A percentile compares a stretch with the other conserved stretches of the same genome.
phyloP scores from a whole-genome alignment of 768 basidiomycete genomes.

The Ramaria rubella region DNA sequence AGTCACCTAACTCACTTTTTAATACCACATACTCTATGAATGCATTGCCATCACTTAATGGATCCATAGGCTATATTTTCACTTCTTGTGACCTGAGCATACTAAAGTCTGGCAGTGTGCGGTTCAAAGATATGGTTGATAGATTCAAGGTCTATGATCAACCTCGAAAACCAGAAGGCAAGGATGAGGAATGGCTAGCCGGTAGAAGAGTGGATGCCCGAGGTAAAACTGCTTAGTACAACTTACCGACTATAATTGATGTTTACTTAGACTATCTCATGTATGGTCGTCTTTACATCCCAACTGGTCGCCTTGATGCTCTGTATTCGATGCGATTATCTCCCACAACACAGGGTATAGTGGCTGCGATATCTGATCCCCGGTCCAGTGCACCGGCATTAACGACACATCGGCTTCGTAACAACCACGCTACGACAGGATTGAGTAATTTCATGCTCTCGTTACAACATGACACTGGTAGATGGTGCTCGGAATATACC shows the following conservation, averaged over 20 bases:
- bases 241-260: conserved; percentile 10
- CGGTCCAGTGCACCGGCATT: conserved; percentile 40
- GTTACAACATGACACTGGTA: conserved; percentile 86
- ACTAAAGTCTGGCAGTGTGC: conserved; percentile 59
- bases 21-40: conserved; percentile 90
- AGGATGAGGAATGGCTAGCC: conserved; percentile 74
- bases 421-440: conserved; percentile 23
- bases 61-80: conserved; percentile 90
- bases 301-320: conserved; percentile 82
- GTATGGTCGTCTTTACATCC: conserved; percentile 88
- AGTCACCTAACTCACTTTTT: conserved; percentile 84
- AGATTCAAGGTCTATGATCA: conserved; percentile 80
- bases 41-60: conserved; percentile 87
- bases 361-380: conserved; percentile 83
- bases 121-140: conserved; percentile 85
- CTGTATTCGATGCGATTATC: conserved; percentile 79
- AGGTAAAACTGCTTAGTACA: conserved; percentile 40
- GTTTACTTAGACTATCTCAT: conserved; percentile 74
- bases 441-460: conserved; percentile 58
- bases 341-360: conserved; percentile 70
- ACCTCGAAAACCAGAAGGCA: conserved; percentile 71
- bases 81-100: conserved; percentile 78
- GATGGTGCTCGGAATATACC: conserved; percentile 90
- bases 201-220: conserved; percentile 72
- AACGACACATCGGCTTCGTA: conserved; percentile 16